Percentiles rank a stretch among this genome's conserved stretches.
Evolutionary conservation across 1,284 basidiomycete genomes (phyloP).

Genomic region (Ganoderma sinense): DNA sequence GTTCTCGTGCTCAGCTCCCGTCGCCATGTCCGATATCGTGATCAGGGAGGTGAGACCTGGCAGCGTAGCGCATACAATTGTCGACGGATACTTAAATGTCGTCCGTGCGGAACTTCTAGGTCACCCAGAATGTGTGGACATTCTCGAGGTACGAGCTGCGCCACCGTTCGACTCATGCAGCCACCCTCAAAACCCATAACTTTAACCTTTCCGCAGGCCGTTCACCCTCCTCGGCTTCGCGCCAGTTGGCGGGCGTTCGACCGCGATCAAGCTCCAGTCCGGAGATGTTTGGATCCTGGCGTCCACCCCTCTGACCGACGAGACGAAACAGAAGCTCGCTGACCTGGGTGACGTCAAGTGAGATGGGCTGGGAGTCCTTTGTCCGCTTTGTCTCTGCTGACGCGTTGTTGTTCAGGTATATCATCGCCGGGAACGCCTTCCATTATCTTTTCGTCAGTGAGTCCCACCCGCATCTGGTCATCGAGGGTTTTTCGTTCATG

Average conservation of each 20-base stretch:
- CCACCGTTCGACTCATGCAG: not conserved
- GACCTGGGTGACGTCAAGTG: constrained; percentile 59
- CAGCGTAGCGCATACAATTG: too few relatives aligned
- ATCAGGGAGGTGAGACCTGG: constrained; percentile 30
- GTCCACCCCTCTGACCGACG: constrained; percentile 80
- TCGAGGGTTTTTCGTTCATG: not conserved
- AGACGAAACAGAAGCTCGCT: constrained; percentile 76
- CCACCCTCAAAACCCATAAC: not conserved
- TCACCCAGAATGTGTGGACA: constrained; percentile 69
- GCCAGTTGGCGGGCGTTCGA: constrained; percentile 84
- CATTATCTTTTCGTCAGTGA: constrained; percentile 68
- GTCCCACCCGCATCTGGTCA: not conserved
- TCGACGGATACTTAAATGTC: not conserved
- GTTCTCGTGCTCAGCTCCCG: not conserved
- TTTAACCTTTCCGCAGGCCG: constrained; percentile 50
- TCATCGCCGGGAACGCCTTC: constrained; percentile 68
- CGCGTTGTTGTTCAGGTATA: constrained; percentile 54
- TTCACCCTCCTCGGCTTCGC: constrained; percentile 74
- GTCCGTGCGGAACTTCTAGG: constrained; percentile 45
- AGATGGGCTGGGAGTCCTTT: not conserved
- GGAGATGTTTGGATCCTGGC: constrained; percentile 88
- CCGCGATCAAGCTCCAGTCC: constrained; percentile 77
- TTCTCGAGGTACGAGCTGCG: constrained; percentile 63
- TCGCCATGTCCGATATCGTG: constrained; percentile 30
- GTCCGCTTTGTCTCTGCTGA: not conserved